Percentiles rank a stretch among this genome's conserved stretches.
Evolutionary conservation across 2,329 filamentous ascomycete genomes (phyloP).

Genomic region (Cordyceps fumosorosea): DNA sequence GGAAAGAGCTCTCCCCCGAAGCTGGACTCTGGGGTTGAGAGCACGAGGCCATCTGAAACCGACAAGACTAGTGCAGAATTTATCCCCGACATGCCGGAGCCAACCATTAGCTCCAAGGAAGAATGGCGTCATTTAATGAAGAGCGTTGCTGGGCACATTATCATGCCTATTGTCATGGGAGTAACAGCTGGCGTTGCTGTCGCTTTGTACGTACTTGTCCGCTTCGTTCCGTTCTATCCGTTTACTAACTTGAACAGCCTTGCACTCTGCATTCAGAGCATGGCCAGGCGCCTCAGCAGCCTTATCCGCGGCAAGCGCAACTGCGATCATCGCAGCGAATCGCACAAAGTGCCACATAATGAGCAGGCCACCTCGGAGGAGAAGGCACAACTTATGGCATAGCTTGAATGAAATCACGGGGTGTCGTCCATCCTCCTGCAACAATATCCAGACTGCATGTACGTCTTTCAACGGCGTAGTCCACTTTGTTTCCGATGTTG

Average conservation of each 20-base stretch:
- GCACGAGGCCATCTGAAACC: not conserved
- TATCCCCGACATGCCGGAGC: not conserved
- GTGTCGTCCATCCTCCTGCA: too few species aligned
- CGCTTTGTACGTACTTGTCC: conserved; percentile 45
- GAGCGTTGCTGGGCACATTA: conserved; percentile 53
- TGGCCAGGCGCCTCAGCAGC: conserved; percentile 54
- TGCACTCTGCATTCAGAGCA: conserved; percentile 58
- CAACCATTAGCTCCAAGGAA: not conserved
- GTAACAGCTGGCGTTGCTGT: conserved; percentile 61
- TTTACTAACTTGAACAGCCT: conserved; percentile 36
- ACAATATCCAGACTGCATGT: too few species aligned
- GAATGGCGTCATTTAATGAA: conserved; percentile 35
- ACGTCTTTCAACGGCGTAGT: too few species aligned
- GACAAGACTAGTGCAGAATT: not conserved
- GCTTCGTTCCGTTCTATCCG: not conserved
- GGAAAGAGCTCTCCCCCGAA: not conserved
- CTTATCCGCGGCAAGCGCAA: conserved; percentile 31
- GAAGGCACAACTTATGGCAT: conserved; percentile 44
- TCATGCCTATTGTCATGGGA: conserved; percentile 63
- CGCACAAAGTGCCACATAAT: conserved; percentile 28
- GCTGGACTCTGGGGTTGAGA: not conserved
- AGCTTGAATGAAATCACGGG: not conserved
- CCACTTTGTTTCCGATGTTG: not conserved
- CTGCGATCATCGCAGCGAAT: conserved; percentile 21
- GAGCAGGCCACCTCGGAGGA: conserved; percentile 38